These are phyloP conservation scores for Penicillium sp. DNA, from an alignment of 2,329 filamentous ascomycete species.

Conservation along the genomic window DNA sequence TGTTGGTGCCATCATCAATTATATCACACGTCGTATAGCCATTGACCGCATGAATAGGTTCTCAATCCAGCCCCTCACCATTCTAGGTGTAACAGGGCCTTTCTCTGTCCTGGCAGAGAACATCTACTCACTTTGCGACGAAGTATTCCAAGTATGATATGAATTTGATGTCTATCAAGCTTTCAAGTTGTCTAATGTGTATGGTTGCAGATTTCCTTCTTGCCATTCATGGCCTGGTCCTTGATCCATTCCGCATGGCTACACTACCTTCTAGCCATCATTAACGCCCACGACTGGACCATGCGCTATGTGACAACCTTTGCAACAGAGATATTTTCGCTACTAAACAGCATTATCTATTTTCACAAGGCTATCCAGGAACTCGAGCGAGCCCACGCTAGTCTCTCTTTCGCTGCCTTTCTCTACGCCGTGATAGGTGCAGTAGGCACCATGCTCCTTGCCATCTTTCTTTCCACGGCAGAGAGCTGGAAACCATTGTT, in stretches of 20 bases:
- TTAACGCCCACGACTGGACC: constrained; percentile 65
- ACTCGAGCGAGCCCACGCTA: constrained; percentile 54
- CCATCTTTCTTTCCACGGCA: constrained; percentile 58
- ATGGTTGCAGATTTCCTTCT: constrained; percentile 43
- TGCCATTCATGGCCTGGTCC: constrained; percentile 65
- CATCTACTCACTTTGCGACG: constrained; percentile 55
- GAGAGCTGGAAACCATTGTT: constrained; percentile 59
- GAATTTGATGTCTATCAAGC: not conserved
- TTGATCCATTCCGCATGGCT: constrained; percentile 63
- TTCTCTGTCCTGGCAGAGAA: constrained; percentile 64
- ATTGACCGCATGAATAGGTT: constrained; percentile 31
- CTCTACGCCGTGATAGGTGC: constrained; percentile 62
- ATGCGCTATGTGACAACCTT: constrained; percentile 66
- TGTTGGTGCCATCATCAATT: constrained; percentile 37
- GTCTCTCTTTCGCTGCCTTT: constrained; percentile 57
- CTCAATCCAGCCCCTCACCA: constrained; percentile 60
- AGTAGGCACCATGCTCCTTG: constrained; percentile 58
- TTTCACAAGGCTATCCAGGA: constrained; percentile 64
- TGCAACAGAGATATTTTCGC: constrained; percentile 61
- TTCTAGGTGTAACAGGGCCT: constrained; percentile 61
- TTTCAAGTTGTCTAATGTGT: constrained; percentile 1
- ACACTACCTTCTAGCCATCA: constrained; percentile 58
- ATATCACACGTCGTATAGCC: not conserved
- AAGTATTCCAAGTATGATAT: constrained; percentile 49
- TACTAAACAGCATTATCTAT: constrained; percentile 64